A percentile compares a stretch with the other conserved stretches of the same genome.
phyloP scores from a whole-genome alignment of 352 stramenopile species.

The Hyaloperonospora arabidopsidis region DNA sequence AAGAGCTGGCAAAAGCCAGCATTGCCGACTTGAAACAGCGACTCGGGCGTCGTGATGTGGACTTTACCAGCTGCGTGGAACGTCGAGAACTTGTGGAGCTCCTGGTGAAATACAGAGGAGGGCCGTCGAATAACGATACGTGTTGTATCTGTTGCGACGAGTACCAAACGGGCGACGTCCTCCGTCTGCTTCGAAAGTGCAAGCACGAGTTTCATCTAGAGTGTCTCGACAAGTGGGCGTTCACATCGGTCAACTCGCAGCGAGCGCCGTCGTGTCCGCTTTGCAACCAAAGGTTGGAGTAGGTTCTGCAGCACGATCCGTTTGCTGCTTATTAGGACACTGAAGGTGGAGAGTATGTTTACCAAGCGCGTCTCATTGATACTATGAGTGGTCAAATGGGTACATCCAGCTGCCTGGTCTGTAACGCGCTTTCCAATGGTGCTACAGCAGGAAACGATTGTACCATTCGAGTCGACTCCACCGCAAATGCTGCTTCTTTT shows the following conservation, averaged over 20 bases:
- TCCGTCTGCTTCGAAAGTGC: constrained; percentile 72
- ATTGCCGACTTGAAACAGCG: constrained; percentile 73
- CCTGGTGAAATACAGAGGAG: constrained; percentile 64
- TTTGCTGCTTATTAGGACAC: too few relatives aligned
- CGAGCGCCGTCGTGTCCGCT: constrained; percentile 68
- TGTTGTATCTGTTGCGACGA: constrained; percentile 86
- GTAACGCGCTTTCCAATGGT: constrained; percentile 11
- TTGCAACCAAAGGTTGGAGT: constrained; percentile 77
- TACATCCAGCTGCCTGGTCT: background rate
- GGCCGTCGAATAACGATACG: constrained; percentile 76
- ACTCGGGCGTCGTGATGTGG: constrained; percentile 56
- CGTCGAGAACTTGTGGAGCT: constrained; percentile 62
- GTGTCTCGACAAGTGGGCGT: constrained; percentile 84
- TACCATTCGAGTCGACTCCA: constrained; percentile 4
- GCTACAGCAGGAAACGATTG: constrained; percentile 4
- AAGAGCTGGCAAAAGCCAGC: constrained; percentile 41
- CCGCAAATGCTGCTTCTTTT: constrained; percentile 1
- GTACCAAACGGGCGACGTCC: constrained; percentile 67
- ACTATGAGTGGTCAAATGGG: constrained; percentile 5
- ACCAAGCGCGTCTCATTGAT: constrained; percentile 3
- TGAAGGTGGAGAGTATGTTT: background rate
- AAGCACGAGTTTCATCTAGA: constrained; percentile 86
- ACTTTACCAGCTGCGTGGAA: constrained; percentile 54
- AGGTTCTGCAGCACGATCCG: constrained; percentile 3
- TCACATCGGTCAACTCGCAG: constrained; percentile 64